phyloP scores from a whole-genome alignment of 2,329 filamentous ascomycete genomes.

The Microsporum ferrugineum region DNA sequence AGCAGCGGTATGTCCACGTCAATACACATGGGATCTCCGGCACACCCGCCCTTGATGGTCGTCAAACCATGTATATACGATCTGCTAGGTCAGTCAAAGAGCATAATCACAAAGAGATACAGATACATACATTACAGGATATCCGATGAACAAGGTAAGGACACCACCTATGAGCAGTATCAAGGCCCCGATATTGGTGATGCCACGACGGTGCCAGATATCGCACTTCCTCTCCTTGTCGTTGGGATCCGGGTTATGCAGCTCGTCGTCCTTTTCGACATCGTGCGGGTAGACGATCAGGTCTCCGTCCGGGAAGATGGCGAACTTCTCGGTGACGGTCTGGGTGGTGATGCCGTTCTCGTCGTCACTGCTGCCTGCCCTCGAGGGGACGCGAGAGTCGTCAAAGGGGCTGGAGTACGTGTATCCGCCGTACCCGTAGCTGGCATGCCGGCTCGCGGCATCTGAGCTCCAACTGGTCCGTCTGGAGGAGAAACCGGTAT shows the following conservation, averaged over 20 bases:
- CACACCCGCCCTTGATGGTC: conserved; percentile 19
- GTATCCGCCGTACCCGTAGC: background rate
- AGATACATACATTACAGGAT: conserved; percentile 53
- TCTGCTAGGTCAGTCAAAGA: background rate
- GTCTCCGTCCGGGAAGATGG: conserved; percentile 56
- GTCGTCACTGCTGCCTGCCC: conserved; percentile 53
- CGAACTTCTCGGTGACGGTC: conserved; percentile 62
- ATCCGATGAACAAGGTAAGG: conserved; percentile 55
- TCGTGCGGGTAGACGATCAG: conserved; percentile 59
- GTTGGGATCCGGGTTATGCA: conserved; percentile 58
- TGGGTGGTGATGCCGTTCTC: conserved; percentile 50
- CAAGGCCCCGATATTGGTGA: conserved; percentile 54
- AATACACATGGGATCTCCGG: conserved; percentile 38
- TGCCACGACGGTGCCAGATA: conserved; percentile 52
- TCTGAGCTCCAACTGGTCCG: conserved; percentile 57
- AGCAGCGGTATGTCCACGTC: conserved; percentile 41
- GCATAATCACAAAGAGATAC: background rate
- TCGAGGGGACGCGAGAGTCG: conserved; percentile 48
- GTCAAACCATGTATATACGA: background rate
- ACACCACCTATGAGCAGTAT: conserved; percentile 49
- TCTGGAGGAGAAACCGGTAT: conserved; percentile 45
- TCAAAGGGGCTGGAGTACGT: conserved; percentile 38
- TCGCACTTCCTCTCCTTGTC: conserved; percentile 53
- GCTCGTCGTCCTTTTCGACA: conserved; percentile 60
- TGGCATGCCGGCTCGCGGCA: conserved; percentile 38